Evolutionary conservation across 192 early-diverging fungal species (phyloP), one percentile per base, ranked within the genome.

Genomic region (Rhizoclosmatium globosum): DNA sequence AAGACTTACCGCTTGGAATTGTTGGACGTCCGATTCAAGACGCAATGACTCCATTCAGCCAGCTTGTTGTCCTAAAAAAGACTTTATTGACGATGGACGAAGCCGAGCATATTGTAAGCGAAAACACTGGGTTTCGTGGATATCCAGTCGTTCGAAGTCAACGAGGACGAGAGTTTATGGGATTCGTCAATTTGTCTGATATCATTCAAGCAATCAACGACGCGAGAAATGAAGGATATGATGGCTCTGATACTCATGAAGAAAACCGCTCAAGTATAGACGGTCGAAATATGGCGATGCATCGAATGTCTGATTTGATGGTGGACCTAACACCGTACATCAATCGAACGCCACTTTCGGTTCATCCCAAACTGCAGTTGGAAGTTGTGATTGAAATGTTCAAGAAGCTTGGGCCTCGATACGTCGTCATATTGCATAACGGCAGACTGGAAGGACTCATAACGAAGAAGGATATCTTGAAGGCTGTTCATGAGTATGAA

Each of bases 11-110:
- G 3, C 41, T 86, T 47, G 95, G 94, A 44, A 91, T 93, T 21
- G 92, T 94, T 81, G 97, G 94, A 2, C 58, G 53, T n/a, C 68
- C 47, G 9, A 42, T 48, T 2, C 45, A 46, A 69, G 42, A 69
- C 15, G 68, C 68, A 4, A 96, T 96, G 67, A 96, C 96, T 3
- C 38, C 92, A 86, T 60, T 89, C 19, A 71, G 57, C 9, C 81
- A 87, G 48, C 71, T 88, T 39, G 80, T 79, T 15, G 82, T 80
- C 41, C 71, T 88, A 39, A 64, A 68, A 38, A 65, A 13, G 13
- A 66, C 44, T n/a, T 83, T 84, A 2, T 82, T 85, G 85, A 76
- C 74, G 38, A 60, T 84, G n/a, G 65, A 69, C n/a, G 68, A 69
- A 47, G 68, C 68, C 2, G 68, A 69, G 44, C 42, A 48, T 44